These are phyloP conservation scores for Trypanosoma boissoni DNA, from an alignment of 208 protist species.

Conservation along the genomic window DNA sequence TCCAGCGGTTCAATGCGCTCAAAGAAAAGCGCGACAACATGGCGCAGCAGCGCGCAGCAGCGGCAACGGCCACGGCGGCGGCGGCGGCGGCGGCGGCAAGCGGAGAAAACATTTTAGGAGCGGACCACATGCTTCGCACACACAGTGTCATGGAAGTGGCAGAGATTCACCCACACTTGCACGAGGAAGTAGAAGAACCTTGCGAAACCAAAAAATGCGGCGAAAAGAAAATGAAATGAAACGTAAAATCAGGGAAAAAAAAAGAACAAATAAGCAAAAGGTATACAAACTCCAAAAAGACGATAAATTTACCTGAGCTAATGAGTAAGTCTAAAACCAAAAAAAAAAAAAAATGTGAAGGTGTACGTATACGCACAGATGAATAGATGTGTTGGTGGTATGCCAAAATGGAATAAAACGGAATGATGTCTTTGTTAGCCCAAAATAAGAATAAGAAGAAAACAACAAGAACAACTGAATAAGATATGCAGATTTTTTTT, in stretches of 20 bases:
- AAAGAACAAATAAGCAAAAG: not conserved
- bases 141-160: constrained; percentile 83
- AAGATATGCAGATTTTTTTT: no score
- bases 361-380: no score
- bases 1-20: constrained; percentile 64
- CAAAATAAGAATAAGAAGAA: no score
- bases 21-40: constrained; percentile 48
- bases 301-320: not conserved
- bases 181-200: constrained; percentile 2
- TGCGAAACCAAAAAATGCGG: constrained; percentile 1
- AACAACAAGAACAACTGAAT: no score
- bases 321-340: not conserved
- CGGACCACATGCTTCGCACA: constrained; percentile 75
- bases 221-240: constrained; percentile 3
- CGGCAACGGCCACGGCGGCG: constrained; percentile 19
- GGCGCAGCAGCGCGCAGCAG: constrained; percentile 42
- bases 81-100: constrained; percentile 11
- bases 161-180: constrained; percentile 20
- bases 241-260: constrained; percentile 1
- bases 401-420: no score
- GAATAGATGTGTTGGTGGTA: no score
- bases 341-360: not conserved
- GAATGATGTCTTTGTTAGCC: no score
- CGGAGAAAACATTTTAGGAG: constrained; percentile 44
- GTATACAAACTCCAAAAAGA: not conserved